Conservation (phyloP, 2,329 filamentous ascomycete genomes). For the Cladorrhinum sp. region DNA sequence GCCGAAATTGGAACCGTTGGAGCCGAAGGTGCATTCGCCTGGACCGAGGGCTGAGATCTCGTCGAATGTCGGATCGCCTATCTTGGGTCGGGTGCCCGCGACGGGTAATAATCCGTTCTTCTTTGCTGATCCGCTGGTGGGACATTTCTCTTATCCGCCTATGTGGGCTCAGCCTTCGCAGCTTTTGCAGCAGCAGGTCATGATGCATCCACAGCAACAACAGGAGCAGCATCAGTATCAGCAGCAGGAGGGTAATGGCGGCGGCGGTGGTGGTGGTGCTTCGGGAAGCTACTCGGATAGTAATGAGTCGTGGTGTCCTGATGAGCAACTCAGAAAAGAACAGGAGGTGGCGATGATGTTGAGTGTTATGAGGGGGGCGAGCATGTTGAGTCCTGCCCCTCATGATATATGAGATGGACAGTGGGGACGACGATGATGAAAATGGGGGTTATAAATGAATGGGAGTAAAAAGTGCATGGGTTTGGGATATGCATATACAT, state of each 20-base stretch:
- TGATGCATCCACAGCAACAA: background rate
- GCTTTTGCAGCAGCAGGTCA: background rate
- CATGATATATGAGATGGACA: background rate
- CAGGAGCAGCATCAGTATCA: background rate
- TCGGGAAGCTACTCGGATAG: background rate
- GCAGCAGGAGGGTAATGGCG: background rate
- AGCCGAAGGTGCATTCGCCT: conserved; percentile 22
- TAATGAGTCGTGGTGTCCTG: conserved; percentile 15
- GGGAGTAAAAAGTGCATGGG: too few relatives aligned
- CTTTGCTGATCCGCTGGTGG: conserved; percentile 16
- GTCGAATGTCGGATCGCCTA: conserved; percentile 21
- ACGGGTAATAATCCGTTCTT: conserved; percentile 17
- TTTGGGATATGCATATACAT: too few relatives aligned
- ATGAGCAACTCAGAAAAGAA: conserved; percentile 23
- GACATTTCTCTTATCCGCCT: conserved; percentile 17
- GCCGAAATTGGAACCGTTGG: conserved; percentile 15
- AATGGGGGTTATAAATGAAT: background rate
- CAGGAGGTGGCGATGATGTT: conserved; percentile 25
- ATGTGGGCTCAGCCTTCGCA: background rate
- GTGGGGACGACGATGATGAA: background rate
- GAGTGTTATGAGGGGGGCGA: conserved; percentile 15
- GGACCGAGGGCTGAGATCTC: conserved; percentile 19
- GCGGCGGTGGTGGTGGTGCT: background rate
- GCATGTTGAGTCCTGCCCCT: background rate
- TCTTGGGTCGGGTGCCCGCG: background rate